Evolutionary conservation across 2,329 filamentous ascomycete species (phyloP), one percentile per base, ranked within the genome.

Genomic region (Sclerotinia glacialis): DNA sequence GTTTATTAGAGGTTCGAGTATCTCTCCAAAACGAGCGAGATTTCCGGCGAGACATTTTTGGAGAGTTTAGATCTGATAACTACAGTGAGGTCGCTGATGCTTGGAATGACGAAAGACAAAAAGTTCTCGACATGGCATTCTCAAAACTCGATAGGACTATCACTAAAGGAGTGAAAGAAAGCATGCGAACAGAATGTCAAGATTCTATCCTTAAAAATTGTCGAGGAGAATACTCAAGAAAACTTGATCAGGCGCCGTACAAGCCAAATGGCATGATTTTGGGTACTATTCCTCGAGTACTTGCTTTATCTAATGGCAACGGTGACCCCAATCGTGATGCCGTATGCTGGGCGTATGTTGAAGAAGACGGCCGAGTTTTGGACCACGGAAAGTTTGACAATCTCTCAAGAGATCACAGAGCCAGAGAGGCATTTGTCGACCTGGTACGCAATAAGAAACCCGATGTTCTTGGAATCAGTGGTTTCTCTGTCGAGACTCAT

Each of bases 171-270:
- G 92, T 98, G 69, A 98, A 98, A 78, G 95, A 99, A 76, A 93
- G 92, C 56, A 85, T 99, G 71, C 91, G 93, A 72, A 94, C 93
- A 11, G 93, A 94, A 72, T 99, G 95, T 75, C 94, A 99, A 78
- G 93, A 96, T 73, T 89, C 93, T 74, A 87, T 99, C 60, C 88
- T 93, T n/a, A 91, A 89, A 74, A 85, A 88, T 65, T 96, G 93
- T 74, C 90, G 95, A 62, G 92, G 96, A 72, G 91, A 93, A 69
- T 98, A 95, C 78, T 90, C 89, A 53, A 89, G 90, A 78, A 91
- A 93, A 76, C 86, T 99, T 31, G 95, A 99, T 74, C 95, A 99
- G 78, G 93, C 95, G 11, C 95, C 95, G 0, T 96, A 93, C 80
- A 97, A 97, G 78, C 93, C 95, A 6, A 93, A 94, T 78, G 93